Evolutionary conservation across 805 yeast species (phyloP), one percentile per base, ranked within the genome.

Genomic region (Candida piceae): DNA sequence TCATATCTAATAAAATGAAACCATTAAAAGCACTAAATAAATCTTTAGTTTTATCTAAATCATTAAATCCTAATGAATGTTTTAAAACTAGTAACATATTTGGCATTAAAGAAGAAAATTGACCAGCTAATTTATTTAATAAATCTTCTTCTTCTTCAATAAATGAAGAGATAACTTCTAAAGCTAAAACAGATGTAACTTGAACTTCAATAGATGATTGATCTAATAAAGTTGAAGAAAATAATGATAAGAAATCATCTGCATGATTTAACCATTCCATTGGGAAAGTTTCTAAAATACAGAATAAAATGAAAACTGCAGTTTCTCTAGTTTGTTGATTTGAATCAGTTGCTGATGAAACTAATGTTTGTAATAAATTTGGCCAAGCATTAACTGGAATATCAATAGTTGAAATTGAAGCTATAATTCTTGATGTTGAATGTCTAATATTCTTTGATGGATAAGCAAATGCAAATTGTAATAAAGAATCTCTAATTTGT

Each of bases 1-100:
- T 79, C 53, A 84, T 70, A 55, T 89, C 96, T 45, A 84, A 67
- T 54, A 81, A 68, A 35, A 87, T 67, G 55, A 93, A 72, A 46
- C 83, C 82, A 65, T 83, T 86, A 67, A 93, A 80, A 33, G 86
- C 83, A 58, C 83, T 87, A 69, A 89, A 93, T 27, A 89, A 74
- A 48, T 76, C 75, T 61, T 74, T 78, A 35, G 89, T 82, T 45
- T 75, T 69, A 45, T 77, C 87, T 23, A 77, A 64, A 55, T 93
- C 97, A 50, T 76, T 83, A 24, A 74, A 71, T 36, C 70, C 65
- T 36, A 90, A 74, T 27, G 83, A 81, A 53, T 78, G 83, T 58
- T 79, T 80, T 58, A 93, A 71, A 23, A 88, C 94, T 35, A 75
- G 74, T 38, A 93, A 83, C 78, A 90, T 82, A 20, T 75, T 64